Evolutionary conservation across 495 filamentous ascomycete genomes (phyloP).

Genomic region (Penicillium lagena): DNA sequence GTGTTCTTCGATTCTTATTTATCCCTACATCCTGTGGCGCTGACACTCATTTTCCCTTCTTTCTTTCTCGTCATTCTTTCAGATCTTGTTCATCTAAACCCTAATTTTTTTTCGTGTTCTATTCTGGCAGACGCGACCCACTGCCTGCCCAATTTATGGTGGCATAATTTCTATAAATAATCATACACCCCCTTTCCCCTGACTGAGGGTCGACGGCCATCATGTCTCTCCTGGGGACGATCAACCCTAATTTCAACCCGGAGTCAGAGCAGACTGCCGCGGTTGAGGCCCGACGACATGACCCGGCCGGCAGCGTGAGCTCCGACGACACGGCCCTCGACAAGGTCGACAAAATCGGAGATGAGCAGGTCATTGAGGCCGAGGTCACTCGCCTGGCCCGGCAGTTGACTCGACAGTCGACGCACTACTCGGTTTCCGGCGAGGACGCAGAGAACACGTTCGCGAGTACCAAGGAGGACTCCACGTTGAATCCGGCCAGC

Average conservation of each 20-base stretch:
- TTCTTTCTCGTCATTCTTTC: no score
- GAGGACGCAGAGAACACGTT: constrained; percentile 39
- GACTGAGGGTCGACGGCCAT: constrained; percentile 2
- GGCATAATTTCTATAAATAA: not conserved
- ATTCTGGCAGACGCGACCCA: not conserved
- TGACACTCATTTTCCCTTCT: no score
- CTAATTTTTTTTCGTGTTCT: not conserved
- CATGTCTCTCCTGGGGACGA: constrained; percentile 36
- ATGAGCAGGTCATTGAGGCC: constrained; percentile 29
- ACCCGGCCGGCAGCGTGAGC: constrained; percentile 19
- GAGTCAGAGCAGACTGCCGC: constrained; percentile 2
- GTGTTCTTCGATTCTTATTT: no score
- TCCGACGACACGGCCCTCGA: constrained; percentile 28
- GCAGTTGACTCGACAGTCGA: constrained; percentile 43
- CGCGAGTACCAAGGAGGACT: constrained; percentile 30
- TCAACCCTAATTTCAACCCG: constrained; percentile 29
- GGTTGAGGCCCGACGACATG: constrained; percentile 14
- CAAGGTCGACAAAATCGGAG: constrained; percentile 12
- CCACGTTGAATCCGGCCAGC: constrained; percentile 39
- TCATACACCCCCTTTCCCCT: not conserved
- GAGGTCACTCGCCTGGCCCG: constrained; percentile 40
- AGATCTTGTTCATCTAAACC: not conserved
- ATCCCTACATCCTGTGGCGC: no score
- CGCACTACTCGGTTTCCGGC: constrained; percentile 20
- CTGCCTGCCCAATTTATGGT: not conserved